Base-by-base conservation (phyloP, 768 basidiomycete species). In the Suillus fuscotomentosus region DNA sequence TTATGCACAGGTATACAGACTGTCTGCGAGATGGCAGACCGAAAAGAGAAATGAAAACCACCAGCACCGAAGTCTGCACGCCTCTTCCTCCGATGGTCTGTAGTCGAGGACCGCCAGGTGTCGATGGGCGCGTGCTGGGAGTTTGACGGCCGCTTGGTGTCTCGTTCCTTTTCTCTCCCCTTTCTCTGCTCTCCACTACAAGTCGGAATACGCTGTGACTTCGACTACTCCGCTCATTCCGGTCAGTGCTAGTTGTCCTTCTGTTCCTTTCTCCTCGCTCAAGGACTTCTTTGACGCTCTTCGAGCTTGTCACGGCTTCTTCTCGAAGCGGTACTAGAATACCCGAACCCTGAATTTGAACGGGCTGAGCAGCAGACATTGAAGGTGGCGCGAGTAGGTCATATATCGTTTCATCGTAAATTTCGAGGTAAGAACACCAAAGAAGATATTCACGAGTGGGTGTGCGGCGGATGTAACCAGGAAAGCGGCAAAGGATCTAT, bases 181-280 rank as follows among this genome's bases (percentile, higher is more conserved):
- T 79, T 71, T 89, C 92, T 61, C 93, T 80, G 69, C 92, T 94
- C 76, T 97, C 95, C 59, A 97, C 88, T 0, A 99, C 96, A 36
- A 98, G 84, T 38, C 95, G 81, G 75, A 99, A 97, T 0, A 99
- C 92, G 68, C 91, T 93, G 74, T 98, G 97, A 79, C 94, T 95
- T 42, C 97, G 83, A 73, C 93, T 95, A 79, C 93, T 95, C 64
- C 97, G 80, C 70, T 95, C 92, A 73, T 99, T 99, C 97, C 97
- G 99, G 71, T 99, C 97, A 20, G 97, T 99, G 69, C 88, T 92
- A 1, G 95, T 96, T 4, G 95, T 97, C 65, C 94, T 82, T 59
- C 97, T 81, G 70, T 94, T 89, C 4, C 90, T 87, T 73, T 97
- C 94, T 5, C 97, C 97, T 27, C 94, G 81, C 70, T 86, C 83